Base-by-base conservation (phyloP, 2,329 filamentous ascomycete species). In the Xylariales sp. region DNA sequence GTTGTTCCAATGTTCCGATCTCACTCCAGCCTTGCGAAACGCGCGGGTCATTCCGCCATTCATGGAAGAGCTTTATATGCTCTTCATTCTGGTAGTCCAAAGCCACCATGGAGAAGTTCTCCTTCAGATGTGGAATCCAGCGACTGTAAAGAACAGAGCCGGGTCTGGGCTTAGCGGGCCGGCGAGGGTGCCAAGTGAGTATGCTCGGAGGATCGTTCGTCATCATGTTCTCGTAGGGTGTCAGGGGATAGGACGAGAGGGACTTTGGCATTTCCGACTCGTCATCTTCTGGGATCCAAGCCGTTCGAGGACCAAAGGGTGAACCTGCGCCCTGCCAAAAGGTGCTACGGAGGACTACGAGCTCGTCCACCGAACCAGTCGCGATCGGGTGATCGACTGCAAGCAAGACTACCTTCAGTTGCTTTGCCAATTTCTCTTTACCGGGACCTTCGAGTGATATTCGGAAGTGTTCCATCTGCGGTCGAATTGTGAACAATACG, bases 11-110 rank as follows among this genome's bases (percentile, higher is more conserved):
- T 1, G 84, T 85, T 22, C 86, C 86, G 1, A 82, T 86, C 65
- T 87, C 80, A 56, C 88, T 86, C 86, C 86, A 90, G 4, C 85
- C 85, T 55, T 83, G 77, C 4, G 84, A 84, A 22, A 91, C 86
- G 38, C 86, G 82, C 39, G 86, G 86, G 56, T 90, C 86, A 56
- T 91, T 91, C 63, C 89, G 86, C 86, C 86, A 91, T 43, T 71
- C 72, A 62, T 89, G 81, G 69, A 91, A 90, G 4, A 88, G 69
- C 12, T 69, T 64, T 38, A 90, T 64, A 61, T 91, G 85, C 52
- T 77, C 70, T 1, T 67, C 56, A 53, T 86, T 68, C 22, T 71
- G 55, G 62, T 77, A 86, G 59, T 90, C 82, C 1, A 91, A 71
- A 9, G 78, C 80, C n/a, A 85, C 71, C 69, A 90, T 84, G 46